A percentile compares a stretch with the other conserved stretches of the same genome.
Conservation (phyloP, 139 green algal genomes). For the Chlorella sp. region DNA sequence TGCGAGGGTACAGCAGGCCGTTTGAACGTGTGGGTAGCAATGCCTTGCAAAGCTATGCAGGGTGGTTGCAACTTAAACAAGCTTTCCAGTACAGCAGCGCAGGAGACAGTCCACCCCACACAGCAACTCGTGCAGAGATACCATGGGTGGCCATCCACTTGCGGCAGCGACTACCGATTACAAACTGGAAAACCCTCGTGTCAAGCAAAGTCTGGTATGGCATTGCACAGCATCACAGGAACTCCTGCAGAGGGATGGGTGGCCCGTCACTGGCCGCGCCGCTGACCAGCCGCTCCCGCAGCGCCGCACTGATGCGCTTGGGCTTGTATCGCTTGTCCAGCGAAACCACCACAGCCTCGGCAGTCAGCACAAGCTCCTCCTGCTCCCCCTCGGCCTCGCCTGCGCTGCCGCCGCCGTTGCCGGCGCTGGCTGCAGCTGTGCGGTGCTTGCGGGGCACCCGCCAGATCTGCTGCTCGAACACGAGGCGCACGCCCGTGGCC, state of each 20-base stretch:
- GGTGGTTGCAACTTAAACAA: too few species aligned
- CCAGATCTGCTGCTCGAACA: slow-evolving; percentile 44
- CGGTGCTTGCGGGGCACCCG: background rate
- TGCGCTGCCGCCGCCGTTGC: background rate
- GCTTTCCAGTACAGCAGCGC: too few species aligned
- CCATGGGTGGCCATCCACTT: too few species aligned
- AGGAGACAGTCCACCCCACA: too few species aligned
- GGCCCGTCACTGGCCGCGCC: background rate
- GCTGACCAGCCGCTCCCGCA: slow-evolving; percentile 12
- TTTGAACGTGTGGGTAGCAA: too few species aligned
- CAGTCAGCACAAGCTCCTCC: slow-evolving; percentile 39
- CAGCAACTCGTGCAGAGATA: too few species aligned
- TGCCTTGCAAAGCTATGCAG: too few species aligned
- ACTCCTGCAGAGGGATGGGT: background rate
- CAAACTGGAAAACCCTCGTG: too few species aligned
- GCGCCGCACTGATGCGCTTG: slow-evolving; percentile 9
- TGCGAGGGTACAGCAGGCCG: too few species aligned
- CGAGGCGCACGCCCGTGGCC: slow-evolving; percentile 24
- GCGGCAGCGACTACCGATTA: too few species aligned
- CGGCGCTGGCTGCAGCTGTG: background rate
- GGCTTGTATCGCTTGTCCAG: slow-evolving; percentile 39
- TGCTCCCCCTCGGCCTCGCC: background rate
- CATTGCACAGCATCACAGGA: slow-evolving; percentile 18
- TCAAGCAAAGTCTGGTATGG: too few species aligned
- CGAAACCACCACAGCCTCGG: slow-evolving; percentile 40